Conservation (phyloP, 2,329 filamentous ascomycete genomes). For the Aspergillus sp. region DNA sequence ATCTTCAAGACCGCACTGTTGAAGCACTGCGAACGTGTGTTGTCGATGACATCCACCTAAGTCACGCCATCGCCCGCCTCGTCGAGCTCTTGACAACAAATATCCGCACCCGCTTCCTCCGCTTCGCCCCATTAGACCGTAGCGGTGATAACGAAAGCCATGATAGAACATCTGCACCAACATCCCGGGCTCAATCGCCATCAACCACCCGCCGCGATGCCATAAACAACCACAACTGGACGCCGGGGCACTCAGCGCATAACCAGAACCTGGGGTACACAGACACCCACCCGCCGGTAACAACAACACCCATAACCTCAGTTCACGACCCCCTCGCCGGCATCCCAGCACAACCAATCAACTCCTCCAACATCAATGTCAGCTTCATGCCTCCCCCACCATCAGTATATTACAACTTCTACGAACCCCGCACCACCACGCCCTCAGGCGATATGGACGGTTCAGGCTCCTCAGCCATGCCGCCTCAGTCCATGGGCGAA, state of each 20-base stretch:
- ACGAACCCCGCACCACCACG: constrained; percentile 37
- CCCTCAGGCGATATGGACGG: constrained; percentile 32
- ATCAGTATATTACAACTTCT: constrained; percentile 47
- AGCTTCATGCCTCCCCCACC: constrained; percentile 49
- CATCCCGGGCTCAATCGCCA: constrained; percentile 39
- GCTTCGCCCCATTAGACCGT: constrained; percentile 55
- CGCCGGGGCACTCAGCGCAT: constrained; percentile 17
- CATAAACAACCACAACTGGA: constrained; percentile 26
- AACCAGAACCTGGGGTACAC: constrained; percentile 25
- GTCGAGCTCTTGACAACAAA: constrained; percentile 59
- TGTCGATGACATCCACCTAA: constrained; percentile 66
- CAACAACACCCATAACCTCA: constrained; percentile 21
- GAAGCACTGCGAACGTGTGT: constrained; percentile 60
- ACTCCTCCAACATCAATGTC: constrained; percentile 46
- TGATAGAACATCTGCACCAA: constrained; percentile 35
- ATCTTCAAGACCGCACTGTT: constrained; percentile 59
- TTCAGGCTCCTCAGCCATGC: constrained; percentile 18
- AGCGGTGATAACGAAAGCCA: constrained; percentile 39
- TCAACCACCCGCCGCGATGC: constrained; percentile 26
- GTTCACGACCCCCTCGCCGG: constrained; percentile 42
- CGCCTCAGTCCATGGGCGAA: constrained; percentile 25
- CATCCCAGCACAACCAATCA: constrained; percentile 46
- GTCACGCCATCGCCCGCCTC: constrained; percentile 61
- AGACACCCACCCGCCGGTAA: constrained; percentile 25
- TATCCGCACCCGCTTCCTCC: constrained; percentile 58